Percentiles rank a stretch among this genome's conserved stretches.
Conservation (phyloP, 2,329 filamentous ascomycete species). For the Achaetomium macrosporum region DNA sequence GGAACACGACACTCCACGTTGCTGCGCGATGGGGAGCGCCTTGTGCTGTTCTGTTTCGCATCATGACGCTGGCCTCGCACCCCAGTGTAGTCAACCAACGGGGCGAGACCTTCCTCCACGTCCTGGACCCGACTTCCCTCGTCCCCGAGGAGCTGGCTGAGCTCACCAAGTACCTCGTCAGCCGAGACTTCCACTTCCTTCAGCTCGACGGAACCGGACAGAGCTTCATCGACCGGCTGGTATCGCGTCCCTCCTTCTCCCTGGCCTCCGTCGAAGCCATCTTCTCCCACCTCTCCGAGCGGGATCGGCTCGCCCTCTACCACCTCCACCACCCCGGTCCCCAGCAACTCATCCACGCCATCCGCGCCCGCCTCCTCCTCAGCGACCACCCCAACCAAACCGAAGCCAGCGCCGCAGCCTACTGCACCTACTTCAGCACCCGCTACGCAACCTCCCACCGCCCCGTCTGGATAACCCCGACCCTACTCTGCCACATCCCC, state of each 20-base stretch:
- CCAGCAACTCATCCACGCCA: neutral
- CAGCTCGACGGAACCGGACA: constrained; percentile 1
- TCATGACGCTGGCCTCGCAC: neutral
- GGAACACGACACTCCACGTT: constrained; percentile 14
- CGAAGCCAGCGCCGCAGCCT: neutral
- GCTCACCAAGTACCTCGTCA: constrained; percentile 4
- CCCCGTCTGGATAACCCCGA: neutral
- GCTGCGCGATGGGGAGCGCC: constrained; percentile 14
- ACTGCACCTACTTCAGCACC: neutral
- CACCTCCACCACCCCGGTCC: neutral
- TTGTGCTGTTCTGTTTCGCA: constrained; percentile 7
- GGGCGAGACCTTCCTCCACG: constrained; percentile 10
- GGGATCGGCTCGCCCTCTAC: neutral
- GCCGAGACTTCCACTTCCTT: constrained; percentile 6
- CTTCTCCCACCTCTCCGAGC: neutral
- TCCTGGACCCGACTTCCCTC: constrained; percentile 5
- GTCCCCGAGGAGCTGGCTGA: neutral
- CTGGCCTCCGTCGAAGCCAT: constrained; percentile 4
- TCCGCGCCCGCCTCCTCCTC: neutral
- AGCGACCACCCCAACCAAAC: neutral
- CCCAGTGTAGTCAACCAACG: constrained; percentile 4
- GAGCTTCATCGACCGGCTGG: constrained; percentile 5
- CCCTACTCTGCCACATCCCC: neutral
- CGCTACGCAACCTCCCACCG: neutral
- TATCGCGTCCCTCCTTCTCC: neutral